Evolutionary conservation across 2,329 filamentous ascomycete genomes (phyloP).

Genomic region (Arthrobotrys iridis): DNA sequence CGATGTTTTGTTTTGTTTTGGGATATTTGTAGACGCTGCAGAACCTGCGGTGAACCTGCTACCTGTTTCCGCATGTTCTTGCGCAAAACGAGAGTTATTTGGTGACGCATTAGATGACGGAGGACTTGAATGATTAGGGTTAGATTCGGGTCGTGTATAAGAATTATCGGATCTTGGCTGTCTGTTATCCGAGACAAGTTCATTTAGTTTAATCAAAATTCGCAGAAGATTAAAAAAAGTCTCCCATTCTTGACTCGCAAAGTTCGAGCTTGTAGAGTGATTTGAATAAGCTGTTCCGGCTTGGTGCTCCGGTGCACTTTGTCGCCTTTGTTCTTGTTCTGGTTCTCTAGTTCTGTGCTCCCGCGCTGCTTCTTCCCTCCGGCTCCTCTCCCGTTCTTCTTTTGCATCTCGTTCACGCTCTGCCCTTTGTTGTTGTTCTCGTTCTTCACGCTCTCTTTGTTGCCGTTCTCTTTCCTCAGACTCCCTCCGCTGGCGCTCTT

Average conservation of each 20-base stretch:
- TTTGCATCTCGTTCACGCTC: background rate
- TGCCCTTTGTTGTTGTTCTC: constrained; percentile 7
- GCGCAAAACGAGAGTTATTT: background rate
- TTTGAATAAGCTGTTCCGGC: background rate
- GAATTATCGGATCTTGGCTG: background rate
- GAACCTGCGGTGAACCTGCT: background rate
- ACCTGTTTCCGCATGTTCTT: background rate
- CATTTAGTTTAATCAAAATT: background rate
- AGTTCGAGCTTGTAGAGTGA: background rate
- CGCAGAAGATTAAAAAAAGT: background rate
- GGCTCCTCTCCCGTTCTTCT: background rate
- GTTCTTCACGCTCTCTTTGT: background rate
- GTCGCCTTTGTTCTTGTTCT: background rate
- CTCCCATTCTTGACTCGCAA: background rate
- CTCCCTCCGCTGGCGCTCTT: constrained; percentile 10
- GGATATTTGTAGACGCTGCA: background rate
- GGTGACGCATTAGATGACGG: background rate
- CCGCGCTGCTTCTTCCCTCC: background rate
- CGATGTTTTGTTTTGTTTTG: background rate
- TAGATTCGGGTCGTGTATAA: background rate
- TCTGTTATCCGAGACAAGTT: background rate
- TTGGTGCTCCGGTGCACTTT: background rate
- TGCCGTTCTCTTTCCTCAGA: constrained; percentile 13
- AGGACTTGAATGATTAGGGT: background rate
- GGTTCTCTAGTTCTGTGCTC: constrained; percentile 2